Evolutionary conservation across 495 filamentous ascomycete species (phyloP), one percentile per base, ranked within the genome.

Genomic region (Penicillium cosmopolitanum): DNA sequence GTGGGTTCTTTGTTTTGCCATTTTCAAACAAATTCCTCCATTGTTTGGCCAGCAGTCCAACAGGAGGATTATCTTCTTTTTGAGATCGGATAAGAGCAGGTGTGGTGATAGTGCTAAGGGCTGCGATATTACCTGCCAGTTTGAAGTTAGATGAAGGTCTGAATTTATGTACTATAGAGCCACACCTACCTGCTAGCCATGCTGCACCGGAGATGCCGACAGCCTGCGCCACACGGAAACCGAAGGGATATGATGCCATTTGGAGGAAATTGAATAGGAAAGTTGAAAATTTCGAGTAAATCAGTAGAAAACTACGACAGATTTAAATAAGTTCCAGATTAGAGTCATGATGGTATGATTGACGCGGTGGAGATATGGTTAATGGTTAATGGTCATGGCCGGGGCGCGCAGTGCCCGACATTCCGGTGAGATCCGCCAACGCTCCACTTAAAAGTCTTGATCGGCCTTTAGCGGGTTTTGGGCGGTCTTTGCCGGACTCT

Each of bases 1-100:
- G 66, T 0, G 76, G 77, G 55, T 76, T 71, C 46, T 73, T 67
- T 2, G 57, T 46, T 3, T 74, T 68, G n/a, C 76, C 76, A 3
- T 13, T 62, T 51, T 69, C 69, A 53, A 71, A 80, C 12, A 74
- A 11, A 34, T 62, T 53, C 28, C 52, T 53, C 68, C 68, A 77
- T 55, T 72, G 67, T 34, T 66, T 64, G 47, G 62, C 63, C 10
- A 69, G 47, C 48, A 66, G 66, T 0, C 56, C 59, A 10, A 60
- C 36, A 0, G 74, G 67, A 10, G 75, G 60, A 4, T 70, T 58
- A 56, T 75, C 67, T n/a, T 71, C 55, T 9, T 60, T 65, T 3
- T 60, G 58, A 18, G 70, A 65, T 18, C 66, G 53, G 3, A 76
- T 50, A 18, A 79, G 59, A 18, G 73, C 66, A 0, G 78, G 78